Base-by-base conservation (phyloP, 495 filamentous ascomycete genomes). In the Aspergillus bertholletiae region DNA sequence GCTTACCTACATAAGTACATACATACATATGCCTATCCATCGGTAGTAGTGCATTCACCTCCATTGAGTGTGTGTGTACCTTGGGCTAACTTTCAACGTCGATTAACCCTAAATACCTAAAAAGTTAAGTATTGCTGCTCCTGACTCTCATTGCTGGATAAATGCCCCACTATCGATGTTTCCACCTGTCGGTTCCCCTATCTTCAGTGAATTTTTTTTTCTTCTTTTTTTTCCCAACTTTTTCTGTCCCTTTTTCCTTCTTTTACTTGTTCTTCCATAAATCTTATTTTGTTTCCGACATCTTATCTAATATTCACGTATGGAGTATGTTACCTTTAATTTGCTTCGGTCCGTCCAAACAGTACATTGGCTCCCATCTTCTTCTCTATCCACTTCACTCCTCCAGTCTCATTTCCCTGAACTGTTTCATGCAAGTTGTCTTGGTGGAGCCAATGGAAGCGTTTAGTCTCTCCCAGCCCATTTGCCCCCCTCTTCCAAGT, bases 351-450 rank as follows among this genome's bases (percentile, higher is more conserved):
- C 37, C 18, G n/a, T 40, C 18, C 7, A 40, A 40, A 40, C 18
- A 18, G 20, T 40, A 21, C 17, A 32, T 26, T 54, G 12, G 18
- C 39, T 53, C 39, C 50, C 50, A 45, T 28, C 40, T 32, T 9
- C 23, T 34, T 50, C 39, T 37, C 18, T 22, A 28, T 30, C 51
- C 26, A 43, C 20, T 15, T 45, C 20, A 12, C 18, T 3, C 34
- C 18, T 23, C 12, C 48, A 20, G 15, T 44, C 49, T 27, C 32
- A 35, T 22, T 40, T 55, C 49, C 54, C 53, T 55, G 47, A 51
- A 30, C n/a, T 59, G 62, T 67, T 69, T 69, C 67, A 67, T 60
- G 56, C 57, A 61, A 43, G 50, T 53, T 46, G 47, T 55, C 21
- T 15, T 18, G 43, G 61, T 63, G 61, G 61, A 63, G 56, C n/a